Base-by-base conservation (phyloP, 345 rosid species). In the Syzygium oleosum region DNA sequence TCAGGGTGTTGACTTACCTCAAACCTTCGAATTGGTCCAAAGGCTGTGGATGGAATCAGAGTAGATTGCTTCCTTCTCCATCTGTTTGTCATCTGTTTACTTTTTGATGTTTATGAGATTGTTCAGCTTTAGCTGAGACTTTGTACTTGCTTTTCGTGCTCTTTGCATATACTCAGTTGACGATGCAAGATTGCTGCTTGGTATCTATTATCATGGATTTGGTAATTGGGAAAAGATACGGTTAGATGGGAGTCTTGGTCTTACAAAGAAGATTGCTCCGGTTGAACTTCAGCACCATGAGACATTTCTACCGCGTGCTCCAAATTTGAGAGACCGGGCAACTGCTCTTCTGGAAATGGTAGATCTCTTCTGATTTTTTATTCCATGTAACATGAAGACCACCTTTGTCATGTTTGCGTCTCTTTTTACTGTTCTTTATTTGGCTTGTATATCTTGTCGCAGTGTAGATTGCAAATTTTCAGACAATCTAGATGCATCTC, bases 21-120 rank as follows among this genome's bases (percentile, higher is more conserved):
- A 98, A 97, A 93, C 98, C 99, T 90, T 96, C 99, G 23, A 98
- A 97, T 88, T 98, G 99, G 99, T 95, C 99, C 77, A 98, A 98
- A 93, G 99, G 99, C 85, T 98, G 99, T 86, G 99, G 99, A 58
- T 98, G 99, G 99, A 97, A 97, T 92, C 98, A 95, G 91, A 91
- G 99, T 97, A 94, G 84, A 97, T 13, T 31, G n/a, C 87, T 91
- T 55, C 34, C 59, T 88, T 52, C 61, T 34, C 54, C 58, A 54
- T 65, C 58, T n/a, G 51, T 85, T 34, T 58, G 25, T 86, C 23
- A 56, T 87, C n/a, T 59, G 51, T 31, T 85, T 73, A 27, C 52
- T 65, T 49, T 16, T 46, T 38, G 10, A 86, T 59, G 10, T 52
- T 65, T 12, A 29, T 12, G 73, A 49, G 77, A 54, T 54, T 51